These are phyloP conservation scores for Mycena haematopus DNA, from an alignment of 768 basidiomycete genomes.

Conservation along the genomic window DNA sequence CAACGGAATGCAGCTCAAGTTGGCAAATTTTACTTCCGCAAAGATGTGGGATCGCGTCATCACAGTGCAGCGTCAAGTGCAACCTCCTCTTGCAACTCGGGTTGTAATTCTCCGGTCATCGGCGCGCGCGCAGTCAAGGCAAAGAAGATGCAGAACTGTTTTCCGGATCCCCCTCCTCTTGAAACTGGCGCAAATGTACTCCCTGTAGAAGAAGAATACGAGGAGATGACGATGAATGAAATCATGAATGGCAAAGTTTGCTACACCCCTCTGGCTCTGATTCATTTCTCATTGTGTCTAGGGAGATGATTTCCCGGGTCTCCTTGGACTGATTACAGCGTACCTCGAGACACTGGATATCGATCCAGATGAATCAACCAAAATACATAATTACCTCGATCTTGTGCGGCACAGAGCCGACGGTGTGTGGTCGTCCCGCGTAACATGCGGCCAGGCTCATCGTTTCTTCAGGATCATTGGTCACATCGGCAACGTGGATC, in stretches of 20 bases:
- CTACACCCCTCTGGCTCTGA: neutral
- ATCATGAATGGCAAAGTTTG: conserved; percentile 92
- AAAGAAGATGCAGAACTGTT: conserved; percentile 76
- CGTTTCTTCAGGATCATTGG: conserved; percentile 63
- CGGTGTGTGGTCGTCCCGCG: conserved; percentile 51
- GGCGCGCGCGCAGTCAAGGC: conserved; percentile 55
- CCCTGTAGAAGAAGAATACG: conserved; percentile 82
- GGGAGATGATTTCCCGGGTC: conserved; percentile 75
- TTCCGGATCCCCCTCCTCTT: conserved; percentile 62
- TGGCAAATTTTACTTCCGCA: conserved; percentile 91
- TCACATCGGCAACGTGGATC: conserved; percentile 93
- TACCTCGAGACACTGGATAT: conserved; percentile 90
- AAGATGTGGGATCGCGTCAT: conserved; percentile 74
- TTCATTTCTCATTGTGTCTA: conserved; percentile 35
- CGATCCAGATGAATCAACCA: conserved; percentile 59
- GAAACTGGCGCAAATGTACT: conserved; percentile 49
- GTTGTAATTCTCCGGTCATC: conserved; percentile 45
- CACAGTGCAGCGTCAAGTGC: conserved; percentile 48
- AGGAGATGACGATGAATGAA: conserved; percentile 90
- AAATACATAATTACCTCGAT: conserved; percentile 80
- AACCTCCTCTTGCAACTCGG: conserved; percentile 50
- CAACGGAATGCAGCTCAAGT: conserved; percentile 73
- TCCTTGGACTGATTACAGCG: conserved; percentile 79
- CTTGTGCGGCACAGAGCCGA: conserved; percentile 79
- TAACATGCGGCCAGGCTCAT: conserved; percentile 2